Conservation (phyloP, 768 basidiomycete species). For the Collybia mongolica region DNA sequence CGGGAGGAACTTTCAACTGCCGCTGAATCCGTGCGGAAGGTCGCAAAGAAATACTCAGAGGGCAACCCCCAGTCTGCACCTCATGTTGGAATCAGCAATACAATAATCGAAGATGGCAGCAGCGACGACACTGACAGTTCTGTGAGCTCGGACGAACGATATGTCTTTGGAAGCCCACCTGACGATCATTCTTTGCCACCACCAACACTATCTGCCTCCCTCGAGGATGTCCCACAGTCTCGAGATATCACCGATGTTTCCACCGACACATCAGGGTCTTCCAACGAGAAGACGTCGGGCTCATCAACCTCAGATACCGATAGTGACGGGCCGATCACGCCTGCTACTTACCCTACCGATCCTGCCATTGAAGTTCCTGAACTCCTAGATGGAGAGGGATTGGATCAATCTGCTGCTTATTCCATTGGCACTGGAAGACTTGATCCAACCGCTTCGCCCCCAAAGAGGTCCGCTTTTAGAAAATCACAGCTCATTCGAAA, state of each 20-base stretch:
- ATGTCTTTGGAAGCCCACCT: conserved; percentile 33
- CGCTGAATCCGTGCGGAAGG: conserved; percentile 19
- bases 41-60: conserved; percentile 11
- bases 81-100: conserved; percentile 3
- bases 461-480: conserved; percentile 21
- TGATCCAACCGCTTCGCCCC: too few relatives aligned
- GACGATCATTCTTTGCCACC: conserved; percentile 22
- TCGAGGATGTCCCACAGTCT: background rate
- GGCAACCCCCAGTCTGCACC: conserved; percentile 2
- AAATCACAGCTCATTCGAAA: conserved; percentile 33
- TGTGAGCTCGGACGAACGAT: conserved; percentile 32
- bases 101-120: background rate
- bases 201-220: conserved; percentile 11
- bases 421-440: background rate
- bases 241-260: background rate
- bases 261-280: conserved; percentile 3
- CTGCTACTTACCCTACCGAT: conserved; percentile 38
- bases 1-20: conserved; percentile 41
- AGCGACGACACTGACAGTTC: conserved; percentile 16
- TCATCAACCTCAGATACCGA: conserved; percentile 30
- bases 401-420: conserved; percentile 24
- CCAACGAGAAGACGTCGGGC: conserved; percentile 15
- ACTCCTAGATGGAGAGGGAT: conserved; percentile 34
- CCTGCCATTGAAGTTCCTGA: conserved; percentile 43
- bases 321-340: conserved; percentile 51